Evolutionary conservation across 1,284 basidiomycete species (phyloP), one percentile per base, ranked within the genome.

Genomic region (Ceratobasidium theobromae): DNA sequence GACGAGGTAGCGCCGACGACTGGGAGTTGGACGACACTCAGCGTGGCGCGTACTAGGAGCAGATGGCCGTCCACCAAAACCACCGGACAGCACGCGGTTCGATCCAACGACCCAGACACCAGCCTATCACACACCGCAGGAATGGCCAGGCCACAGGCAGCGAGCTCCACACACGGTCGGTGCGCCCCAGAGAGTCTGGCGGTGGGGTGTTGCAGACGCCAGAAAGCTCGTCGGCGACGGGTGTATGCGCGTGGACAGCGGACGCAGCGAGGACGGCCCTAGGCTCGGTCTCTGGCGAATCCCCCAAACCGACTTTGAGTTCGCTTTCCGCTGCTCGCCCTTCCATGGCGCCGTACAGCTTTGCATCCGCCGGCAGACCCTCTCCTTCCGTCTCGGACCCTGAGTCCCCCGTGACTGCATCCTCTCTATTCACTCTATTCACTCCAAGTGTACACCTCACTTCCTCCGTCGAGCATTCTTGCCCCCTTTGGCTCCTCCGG

Each of bases 391-490:
- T 11, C 21, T 23, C 16, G 18, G 46, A 28, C 57, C 57, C 57
- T 62, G 57, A 30, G 9, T 32, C 23, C 27, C 57, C 33, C 57
- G 32, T 25, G 4, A 28, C 5, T 32, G 28, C 18, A 35, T 6
- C 57, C 57, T 51, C 57, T 40, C 27, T 16, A 30, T 35, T 32
- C 25, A 35, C 27, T 27, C 12, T 46, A 28, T 57, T 57, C 4
- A 14, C 14, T 28, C 5, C 28, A 57, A 18, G 28, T 25, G 23
- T 45, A 45, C 1, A 52, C 4, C 25, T 51, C 35, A 62, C 33
- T 62, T 60, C 57, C 51, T 62, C 30, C 46, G 30, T 51, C 57
- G 45, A 25, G 45, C 32, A 1, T 46, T 46, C 27, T 62, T 62
- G 21, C 57, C 57, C 21, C 57, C 23, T 35, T 62, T 62, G 18